A percentile compares a stretch with the other conserved stretches of the same genome.
phyloP scores from a whole-genome alignment of 208 protist genomes.

The Trypanosoma cruzi region DNA sequence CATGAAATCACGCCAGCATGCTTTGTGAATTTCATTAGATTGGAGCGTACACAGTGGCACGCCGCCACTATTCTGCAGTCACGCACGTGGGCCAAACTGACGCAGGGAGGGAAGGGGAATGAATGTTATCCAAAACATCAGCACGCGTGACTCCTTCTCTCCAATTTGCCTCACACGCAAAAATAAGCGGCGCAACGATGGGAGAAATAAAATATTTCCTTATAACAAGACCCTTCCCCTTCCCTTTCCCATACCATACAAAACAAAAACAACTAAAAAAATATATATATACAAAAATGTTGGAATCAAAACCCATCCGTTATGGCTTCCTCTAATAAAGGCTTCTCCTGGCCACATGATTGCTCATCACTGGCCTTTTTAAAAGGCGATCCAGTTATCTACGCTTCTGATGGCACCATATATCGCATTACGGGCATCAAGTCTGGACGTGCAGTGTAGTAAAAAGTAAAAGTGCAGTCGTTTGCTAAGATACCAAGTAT shows the following conservation, averaged over 20 bases:
- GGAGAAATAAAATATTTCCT: conserved; percentile 8
- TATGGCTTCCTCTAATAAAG: neutral
- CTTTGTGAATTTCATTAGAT: neutral
- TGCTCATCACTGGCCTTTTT: neutral
- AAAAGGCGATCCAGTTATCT: neutral
- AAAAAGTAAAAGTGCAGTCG: conserved; percentile 66
- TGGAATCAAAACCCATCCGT: neutral
- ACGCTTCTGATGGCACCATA: neutral
- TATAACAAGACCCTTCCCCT: neutral
- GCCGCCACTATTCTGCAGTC: neutral
- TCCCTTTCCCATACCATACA: neutral
- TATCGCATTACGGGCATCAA: neutral
- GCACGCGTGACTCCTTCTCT: neutral
- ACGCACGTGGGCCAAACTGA: neutral
- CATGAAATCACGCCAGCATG: neutral
- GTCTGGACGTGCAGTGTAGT: conserved; percentile 40
- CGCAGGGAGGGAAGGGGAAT: neutral
- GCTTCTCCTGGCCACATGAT: neutral
- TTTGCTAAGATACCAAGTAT: conserved; percentile 83
- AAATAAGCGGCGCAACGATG: neutral
- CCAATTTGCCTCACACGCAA: neutral
- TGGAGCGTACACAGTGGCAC: neutral
- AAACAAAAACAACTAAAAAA: conserved; percentile 2
- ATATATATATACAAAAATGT: conserved; percentile 18
- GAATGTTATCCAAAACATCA: neutral